Evolutionary conservation across 2,329 filamentous ascomycete species (phyloP).

Genomic region (Leptographium radiaticola): DNA sequence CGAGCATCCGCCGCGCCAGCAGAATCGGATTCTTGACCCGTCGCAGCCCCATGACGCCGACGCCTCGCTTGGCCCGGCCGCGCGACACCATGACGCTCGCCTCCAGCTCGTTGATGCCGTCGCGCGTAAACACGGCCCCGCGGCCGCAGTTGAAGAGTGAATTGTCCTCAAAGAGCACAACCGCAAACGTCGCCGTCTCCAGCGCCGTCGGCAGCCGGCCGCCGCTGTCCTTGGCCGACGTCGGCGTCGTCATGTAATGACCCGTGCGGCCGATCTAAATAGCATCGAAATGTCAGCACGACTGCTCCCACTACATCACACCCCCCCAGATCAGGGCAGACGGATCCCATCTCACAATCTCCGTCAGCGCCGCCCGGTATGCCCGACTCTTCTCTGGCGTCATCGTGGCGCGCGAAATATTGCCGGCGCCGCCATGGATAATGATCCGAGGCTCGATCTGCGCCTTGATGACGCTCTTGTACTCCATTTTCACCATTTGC

Average conservation of each 20-base stretch:
- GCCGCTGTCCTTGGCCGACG: slow-evolving; percentile 4
- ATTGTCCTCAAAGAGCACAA: slow-evolving; percentile 63
- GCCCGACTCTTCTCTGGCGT: slow-evolving; percentile 41
- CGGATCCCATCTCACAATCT: slow-evolving; percentile 32
- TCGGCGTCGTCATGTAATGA: slow-evolving; percentile 29
- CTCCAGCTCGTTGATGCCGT: slow-evolving; percentile 75
- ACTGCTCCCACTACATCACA: no score
- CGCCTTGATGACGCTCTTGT: background rate
- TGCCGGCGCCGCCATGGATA: slow-evolving; percentile 62
- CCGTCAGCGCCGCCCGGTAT: slow-evolving; percentile 47
- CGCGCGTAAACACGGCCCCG: slow-evolving; percentile 76
- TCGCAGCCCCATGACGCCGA: slow-evolving; percentile 60
- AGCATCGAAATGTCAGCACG: background rate
- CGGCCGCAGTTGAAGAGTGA: slow-evolving; percentile 73
- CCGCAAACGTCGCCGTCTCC: slow-evolving; percentile 62
- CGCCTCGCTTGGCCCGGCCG: slow-evolving; percentile 60
- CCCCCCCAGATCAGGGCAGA: background rate
- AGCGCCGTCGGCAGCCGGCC: slow-evolving; percentile 44
- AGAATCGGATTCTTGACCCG: slow-evolving; percentile 69
- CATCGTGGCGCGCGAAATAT: slow-evolving; percentile 47
- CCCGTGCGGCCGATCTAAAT: slow-evolving; percentile 30
- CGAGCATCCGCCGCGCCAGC: slow-evolving; percentile 57
- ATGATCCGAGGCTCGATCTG: slow-evolving; percentile 40
- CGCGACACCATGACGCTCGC: slow-evolving; percentile 74
- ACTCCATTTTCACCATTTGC: slow-evolving; percentile 1